phyloP scores from a whole-genome alignment of 2,329 filamentous ascomycete species.

The Lachnellula arida region DNA sequence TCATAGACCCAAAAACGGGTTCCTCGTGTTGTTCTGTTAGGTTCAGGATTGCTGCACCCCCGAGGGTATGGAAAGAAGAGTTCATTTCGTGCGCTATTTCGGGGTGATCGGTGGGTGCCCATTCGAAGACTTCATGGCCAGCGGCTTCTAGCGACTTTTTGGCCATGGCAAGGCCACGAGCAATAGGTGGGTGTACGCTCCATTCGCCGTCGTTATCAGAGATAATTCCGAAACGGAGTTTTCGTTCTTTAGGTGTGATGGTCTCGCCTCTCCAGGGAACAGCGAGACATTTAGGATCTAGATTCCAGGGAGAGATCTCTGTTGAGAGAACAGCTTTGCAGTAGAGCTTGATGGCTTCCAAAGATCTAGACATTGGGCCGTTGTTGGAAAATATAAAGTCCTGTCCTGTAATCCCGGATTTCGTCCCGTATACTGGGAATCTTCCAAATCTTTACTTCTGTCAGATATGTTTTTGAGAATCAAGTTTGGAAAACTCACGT shows the following conservation, averaged over 20 bases:
- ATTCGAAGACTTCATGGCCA: conserved; percentile 36
- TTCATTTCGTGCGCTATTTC: conserved; percentile 29
- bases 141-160: conserved; percentile 32
- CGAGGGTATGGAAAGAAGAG: conserved; percentile 31
- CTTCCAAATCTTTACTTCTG: conserved; percentile 30
- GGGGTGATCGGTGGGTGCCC: conserved; percentile 31
- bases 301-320: conserved; percentile 32
- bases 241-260: conserved; percentile 33
- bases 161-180: conserved; percentile 33
- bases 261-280: conserved; percentile 35
- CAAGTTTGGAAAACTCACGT: conserved; percentile 16
- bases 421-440: conserved; percentile 35
- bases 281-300: conserved; percentile 36
- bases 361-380: conserved; percentile 35
- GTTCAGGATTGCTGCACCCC: conserved; percentile 29
- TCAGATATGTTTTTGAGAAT: neutral
- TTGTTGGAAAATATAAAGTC: conserved; percentile 37
- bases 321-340: conserved; percentile 33
- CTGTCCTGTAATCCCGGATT: conserved; percentile 35
- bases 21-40: conserved; percentile 27
- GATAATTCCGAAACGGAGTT: conserved; percentile 36
- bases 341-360: conserved; percentile 33
- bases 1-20: conserved; percentile 28
- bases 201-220: conserved; percentile 34
- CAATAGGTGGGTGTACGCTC: conserved; percentile 36